These are phyloP conservation scores for Artomyces pyxidatus DNA, from an alignment of 768 basidiomycete genomes.

Conservation along the genomic window DNA sequence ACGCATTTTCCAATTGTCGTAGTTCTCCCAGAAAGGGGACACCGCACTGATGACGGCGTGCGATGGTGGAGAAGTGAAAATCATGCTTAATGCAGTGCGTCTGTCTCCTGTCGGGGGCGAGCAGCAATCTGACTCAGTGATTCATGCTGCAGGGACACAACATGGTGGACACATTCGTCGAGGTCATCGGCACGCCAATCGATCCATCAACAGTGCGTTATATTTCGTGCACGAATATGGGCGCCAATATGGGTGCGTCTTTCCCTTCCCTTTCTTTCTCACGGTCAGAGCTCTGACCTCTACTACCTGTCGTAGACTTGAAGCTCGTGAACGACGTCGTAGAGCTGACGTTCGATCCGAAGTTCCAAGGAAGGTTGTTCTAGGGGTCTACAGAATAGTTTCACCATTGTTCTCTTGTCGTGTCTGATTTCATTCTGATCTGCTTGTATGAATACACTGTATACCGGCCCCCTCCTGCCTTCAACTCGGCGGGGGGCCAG, in stretches of 20 bases:
- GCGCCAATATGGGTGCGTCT: slow-evolving; percentile 51
- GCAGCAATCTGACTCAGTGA: neutral
- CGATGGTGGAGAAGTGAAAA: slow-evolving; percentile 11
- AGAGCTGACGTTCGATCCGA: slow-evolving; percentile 51
- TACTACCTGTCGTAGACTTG: slow-evolving; percentile 36
- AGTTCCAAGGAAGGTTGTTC: slow-evolving; percentile 46
- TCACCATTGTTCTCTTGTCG: slow-evolving; percentile 12
- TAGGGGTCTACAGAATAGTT: neutral
- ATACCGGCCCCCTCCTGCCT: neutral
- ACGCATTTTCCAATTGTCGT: neutral
- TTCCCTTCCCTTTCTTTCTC: neutral
- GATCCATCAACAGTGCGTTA: slow-evolving; percentile 51
- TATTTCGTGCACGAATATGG: slow-evolving; percentile 44
- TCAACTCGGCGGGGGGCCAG: slow-evolving; percentile 21
- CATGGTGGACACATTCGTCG: slow-evolving; percentile 44
- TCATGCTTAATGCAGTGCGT: slow-evolving; percentile 5
- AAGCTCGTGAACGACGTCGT: slow-evolving; percentile 54
- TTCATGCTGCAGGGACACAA: slow-evolving; percentile 26
- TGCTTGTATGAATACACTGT: neutral
- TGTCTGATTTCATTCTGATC: too few species aligned
- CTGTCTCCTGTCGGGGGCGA: neutral
- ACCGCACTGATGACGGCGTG: slow-evolving; percentile 12
- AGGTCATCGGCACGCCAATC: slow-evolving; percentile 57
- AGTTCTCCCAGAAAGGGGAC: slow-evolving; percentile 3
- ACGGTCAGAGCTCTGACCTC: neutral